phyloP scores from a whole-genome alignment of 495 filamentous ascomycete genomes.

The Aspergillus mulundensis region DNA sequence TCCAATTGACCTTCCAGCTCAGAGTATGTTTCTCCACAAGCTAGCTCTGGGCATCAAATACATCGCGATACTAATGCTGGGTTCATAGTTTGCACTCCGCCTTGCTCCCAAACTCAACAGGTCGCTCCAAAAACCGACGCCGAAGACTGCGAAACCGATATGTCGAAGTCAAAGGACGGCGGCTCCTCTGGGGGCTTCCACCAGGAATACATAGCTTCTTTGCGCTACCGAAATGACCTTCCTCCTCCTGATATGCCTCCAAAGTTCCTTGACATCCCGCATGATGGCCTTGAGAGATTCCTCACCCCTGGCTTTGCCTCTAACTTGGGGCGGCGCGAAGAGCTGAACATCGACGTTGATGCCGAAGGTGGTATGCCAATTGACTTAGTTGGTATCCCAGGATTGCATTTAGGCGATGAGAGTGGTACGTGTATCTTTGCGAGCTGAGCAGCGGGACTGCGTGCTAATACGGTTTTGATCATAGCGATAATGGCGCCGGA shows the following conservation, averaged over 20 bases:
- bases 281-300: constrained; percentile 82
- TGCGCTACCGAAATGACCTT: constrained; percentile 90
- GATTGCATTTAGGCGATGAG: constrained; percentile 92
- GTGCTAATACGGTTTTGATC: not conserved
- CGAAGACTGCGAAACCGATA: not conserved
- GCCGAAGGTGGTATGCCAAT: constrained; percentile 97
- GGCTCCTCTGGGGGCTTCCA: constrained; percentile 63
- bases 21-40: constrained; percentile 5
- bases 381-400: constrained; percentile 89
- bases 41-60: not conserved
- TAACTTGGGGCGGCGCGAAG: constrained; percentile 80
- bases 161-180: constrained; percentile 40
- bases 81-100: constrained; percentile 9
- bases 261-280: constrained; percentile 94
- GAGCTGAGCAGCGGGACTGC: not conserved
- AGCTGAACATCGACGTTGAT: constrained; percentile 95
- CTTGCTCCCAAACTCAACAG: not conserved
- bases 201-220: constrained; percentile 94
- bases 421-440: constrained; percentile 61
- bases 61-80: constrained; percentile 9
- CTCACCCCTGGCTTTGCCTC: constrained; percentile 84
- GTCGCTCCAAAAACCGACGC: not conserved
- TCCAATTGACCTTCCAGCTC: constrained; percentile 10
- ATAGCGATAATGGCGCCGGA: constrained; percentile 77
- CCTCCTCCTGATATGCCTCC: constrained; percentile 90